Evolutionary conservation across 2,329 filamentous ascomycete genomes (phyloP).

Genomic region (Sporothrix euskadiensis): DNA sequence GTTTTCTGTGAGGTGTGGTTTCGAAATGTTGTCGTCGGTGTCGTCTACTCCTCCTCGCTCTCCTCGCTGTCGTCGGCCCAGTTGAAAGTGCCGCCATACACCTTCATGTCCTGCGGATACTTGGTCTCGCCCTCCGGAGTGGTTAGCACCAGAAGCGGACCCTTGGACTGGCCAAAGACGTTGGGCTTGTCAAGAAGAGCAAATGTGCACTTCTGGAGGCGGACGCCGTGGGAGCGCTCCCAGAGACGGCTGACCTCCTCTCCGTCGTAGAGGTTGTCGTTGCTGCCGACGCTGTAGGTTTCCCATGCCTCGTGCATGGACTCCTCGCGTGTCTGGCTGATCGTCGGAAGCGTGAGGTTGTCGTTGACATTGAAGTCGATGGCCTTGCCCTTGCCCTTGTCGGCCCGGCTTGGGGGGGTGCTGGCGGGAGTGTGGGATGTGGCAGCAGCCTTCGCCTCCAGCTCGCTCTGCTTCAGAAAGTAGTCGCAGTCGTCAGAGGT

Average conservation of each 20-base stretch:
- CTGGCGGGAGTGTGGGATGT: background rate
- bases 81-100: background rate
- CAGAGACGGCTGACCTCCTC: background rate
- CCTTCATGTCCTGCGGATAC: slow-evolving; percentile 30
- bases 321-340: background rate
- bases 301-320: background rate
- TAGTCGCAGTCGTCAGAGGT: background rate
- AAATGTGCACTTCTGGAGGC: slow-evolving; percentile 24
- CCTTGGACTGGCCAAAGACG: slow-evolving; percentile 23
- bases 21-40: background rate
- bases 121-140: slow-evolving; percentile 28
- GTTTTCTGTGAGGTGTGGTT: background rate
- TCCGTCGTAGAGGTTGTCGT: background rate
- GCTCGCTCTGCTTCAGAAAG: background rate
- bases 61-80: slow-evolving; percentile 24
- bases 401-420: too few species aligned
- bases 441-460: background rate
- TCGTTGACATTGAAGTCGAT: background rate
- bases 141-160: slow-evolving; percentile 27
- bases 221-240: background rate
- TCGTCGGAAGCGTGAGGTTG: background rate
- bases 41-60: background rate
- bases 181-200: slow-evolving; percentile 20
- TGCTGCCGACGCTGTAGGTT: background rate
- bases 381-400: background rate